phyloP scores from a whole-genome alignment of 805 yeast genomes.

The Saccharomycopsis sp. region DNA sequence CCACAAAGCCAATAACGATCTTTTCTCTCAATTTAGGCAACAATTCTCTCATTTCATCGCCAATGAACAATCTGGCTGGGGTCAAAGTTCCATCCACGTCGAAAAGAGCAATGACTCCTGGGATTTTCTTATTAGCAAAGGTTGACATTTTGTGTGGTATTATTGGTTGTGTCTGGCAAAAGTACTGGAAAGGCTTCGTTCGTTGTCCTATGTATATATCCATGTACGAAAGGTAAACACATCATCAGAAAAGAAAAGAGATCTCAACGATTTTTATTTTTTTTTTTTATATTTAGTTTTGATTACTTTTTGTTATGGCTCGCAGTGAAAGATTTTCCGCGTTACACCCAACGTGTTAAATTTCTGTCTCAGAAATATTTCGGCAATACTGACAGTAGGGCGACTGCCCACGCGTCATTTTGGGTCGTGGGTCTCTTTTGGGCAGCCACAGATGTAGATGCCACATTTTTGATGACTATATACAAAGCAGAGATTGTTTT shows the following conservation, averaged over 20 bases:
- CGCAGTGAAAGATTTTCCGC: not conserved
- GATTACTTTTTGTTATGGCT: not conserved
- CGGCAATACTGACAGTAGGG: not conserved
- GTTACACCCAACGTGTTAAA: not conserved
- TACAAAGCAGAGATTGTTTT: too few relatives aligned
- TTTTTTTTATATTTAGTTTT: too few relatives aligned
- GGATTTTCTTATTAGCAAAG: conserved; percentile 69
- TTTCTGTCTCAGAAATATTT: not conserved
- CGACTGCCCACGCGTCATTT: too few relatives aligned
- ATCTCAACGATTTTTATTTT: too few relatives aligned
- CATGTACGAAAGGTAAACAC: too few relatives aligned
- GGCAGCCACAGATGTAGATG: too few relatives aligned
- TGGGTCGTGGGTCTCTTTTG: too few relatives aligned
- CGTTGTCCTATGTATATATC: too few relatives aligned
- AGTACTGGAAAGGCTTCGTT: too few relatives aligned
- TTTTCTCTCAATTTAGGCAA: conserved; percentile 77
- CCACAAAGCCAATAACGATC: conserved; percentile 94
- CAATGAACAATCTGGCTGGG: conserved; percentile 81
- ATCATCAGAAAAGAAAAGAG: too few relatives aligned
- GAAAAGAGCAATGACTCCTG: conserved; percentile 83
- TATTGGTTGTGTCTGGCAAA: not conserved
- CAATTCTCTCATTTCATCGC: conserved; percentile 70
- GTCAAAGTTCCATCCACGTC: conserved; percentile 99
- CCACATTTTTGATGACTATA: too few relatives aligned
- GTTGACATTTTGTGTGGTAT: conserved; percentile 8